Conservation (phyloP, 169 alveolate species). For the Babesia sp. region DNA sequence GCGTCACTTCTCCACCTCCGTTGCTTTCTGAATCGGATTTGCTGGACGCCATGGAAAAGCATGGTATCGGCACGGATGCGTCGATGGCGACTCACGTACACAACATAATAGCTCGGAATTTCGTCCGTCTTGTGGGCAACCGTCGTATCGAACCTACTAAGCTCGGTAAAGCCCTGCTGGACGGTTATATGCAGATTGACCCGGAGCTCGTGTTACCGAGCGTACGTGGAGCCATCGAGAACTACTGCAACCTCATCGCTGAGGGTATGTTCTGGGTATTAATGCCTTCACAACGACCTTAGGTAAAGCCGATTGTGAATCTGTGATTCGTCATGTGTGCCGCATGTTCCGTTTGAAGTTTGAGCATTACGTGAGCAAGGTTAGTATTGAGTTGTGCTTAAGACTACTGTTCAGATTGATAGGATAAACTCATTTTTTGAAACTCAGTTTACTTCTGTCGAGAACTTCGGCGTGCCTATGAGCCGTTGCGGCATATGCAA, state of each 20-base stretch:
- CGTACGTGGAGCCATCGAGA: constrained; percentile 88
- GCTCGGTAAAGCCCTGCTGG: constrained; percentile 89
- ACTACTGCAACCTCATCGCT: constrained; percentile 83
- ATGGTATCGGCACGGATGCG: constrained; percentile 99
- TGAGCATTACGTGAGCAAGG: constrained; percentile 75
- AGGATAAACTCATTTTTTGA: constrained; percentile 8
- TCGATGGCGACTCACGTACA: constrained; percentile 98
- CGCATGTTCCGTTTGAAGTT: constrained; percentile 85
- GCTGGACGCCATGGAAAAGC: constrained; percentile 92
- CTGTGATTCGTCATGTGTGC: constrained; percentile 83
- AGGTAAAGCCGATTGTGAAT: constrained; percentile 82
- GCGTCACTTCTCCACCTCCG: constrained; percentile 92
- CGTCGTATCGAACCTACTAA: constrained; percentile 92
- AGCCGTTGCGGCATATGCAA: constrained; percentile 80
- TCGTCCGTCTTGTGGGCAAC: constrained; percentile 86
- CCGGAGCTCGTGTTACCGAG: constrained; percentile 88
- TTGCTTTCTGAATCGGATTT: constrained; percentile 94
- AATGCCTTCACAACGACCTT: neutral
- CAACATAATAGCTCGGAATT: constrained; percentile 94
- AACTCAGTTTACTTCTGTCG: constrained; percentile 23
- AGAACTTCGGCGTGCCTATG: constrained; percentile 54
- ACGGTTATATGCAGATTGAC: constrained; percentile 88
- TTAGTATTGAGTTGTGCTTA: constrained; percentile 71
- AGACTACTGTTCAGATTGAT: constrained; percentile 72
- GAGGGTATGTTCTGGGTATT: constrained; percentile 30